These are phyloP conservation scores for Aspergillus sp. DNA, from an alignment of 2,329 filamentous ascomycete species.

Conservation along the genomic window DNA sequence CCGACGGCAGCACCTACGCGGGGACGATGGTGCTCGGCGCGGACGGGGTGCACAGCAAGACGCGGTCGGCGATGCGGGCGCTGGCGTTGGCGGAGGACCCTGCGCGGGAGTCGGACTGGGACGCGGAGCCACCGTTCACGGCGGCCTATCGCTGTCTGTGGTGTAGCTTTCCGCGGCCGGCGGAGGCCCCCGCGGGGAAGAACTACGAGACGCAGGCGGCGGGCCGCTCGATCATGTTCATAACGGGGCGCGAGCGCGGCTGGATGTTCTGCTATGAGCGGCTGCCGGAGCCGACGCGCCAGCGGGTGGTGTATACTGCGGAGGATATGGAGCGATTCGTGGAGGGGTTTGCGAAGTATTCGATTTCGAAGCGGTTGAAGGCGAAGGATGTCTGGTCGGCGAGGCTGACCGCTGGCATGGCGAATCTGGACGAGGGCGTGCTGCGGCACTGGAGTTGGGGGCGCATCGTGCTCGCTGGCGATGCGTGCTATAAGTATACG, in stretches of 20 bases:
- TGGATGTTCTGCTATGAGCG: conserved; percentile 37
- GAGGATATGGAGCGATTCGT: conserved; percentile 26
- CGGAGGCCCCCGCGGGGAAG: neutral
- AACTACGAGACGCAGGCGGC: conserved; percentile 8
- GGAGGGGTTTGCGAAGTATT: conserved; percentile 24
- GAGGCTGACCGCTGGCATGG: conserved; percentile 24
- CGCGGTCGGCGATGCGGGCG: conserved; percentile 1
- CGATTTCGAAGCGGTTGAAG: conserved; percentile 21
- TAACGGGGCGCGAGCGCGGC: conserved; percentile 25
- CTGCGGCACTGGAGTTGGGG: conserved; percentile 35
- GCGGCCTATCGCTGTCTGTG: conserved; percentile 3
- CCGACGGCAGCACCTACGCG: conserved; percentile 1
- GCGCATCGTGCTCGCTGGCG: conserved; percentile 36
- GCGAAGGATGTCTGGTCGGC: conserved; percentile 28
- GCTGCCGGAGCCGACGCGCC: conserved; percentile 22
- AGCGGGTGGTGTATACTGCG: conserved; percentile 23
- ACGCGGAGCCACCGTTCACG: neutral
- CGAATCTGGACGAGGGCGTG: conserved; percentile 39
- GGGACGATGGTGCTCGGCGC: conserved; percentile 12
- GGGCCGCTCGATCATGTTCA: conserved; percentile 25
- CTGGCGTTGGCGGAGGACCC: neutral
- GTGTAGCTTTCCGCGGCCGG: conserved; percentile 4
- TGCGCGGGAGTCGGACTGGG: neutral
- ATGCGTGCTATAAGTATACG: conserved; percentile 40
- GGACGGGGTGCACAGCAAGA: conserved; percentile 13